These are phyloP conservation scores for Paecilomyces sp. DNA, from an alignment of 2,329 filamentous ascomycete species.

Conservation along the genomic window DNA sequence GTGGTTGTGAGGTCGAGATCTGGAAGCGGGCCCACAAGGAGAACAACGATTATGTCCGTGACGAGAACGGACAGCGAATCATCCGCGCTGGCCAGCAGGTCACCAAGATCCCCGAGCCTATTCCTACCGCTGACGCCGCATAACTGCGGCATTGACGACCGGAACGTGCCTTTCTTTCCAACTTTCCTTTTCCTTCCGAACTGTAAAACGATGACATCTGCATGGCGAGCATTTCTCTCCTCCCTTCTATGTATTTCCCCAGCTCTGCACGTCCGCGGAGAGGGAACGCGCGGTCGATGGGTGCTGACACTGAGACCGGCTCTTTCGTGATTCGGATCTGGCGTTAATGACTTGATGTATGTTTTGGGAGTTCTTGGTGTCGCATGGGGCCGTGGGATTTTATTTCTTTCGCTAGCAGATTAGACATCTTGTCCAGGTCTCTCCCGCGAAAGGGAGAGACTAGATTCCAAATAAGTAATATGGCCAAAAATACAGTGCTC, in stretches of 20 bases:
- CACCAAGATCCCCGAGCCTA: conserved; percentile 73
- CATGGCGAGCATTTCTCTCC: not conserved
- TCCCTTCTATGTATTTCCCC: not conserved
- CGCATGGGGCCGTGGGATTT: not conserved
- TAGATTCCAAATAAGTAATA: not conserved
- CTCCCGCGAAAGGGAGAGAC: not conserved
- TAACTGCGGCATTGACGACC: conserved; percentile 29
- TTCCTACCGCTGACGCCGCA: conserved; percentile 77
- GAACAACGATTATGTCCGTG: conserved; percentile 76
- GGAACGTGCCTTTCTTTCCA: conserved; percentile 3
- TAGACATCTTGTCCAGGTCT: not conserved
- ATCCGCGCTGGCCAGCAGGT: conserved; percentile 79
- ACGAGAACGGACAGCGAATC: conserved; percentile 72
- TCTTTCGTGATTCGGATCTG: not conserved
- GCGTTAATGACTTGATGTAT: not conserved
- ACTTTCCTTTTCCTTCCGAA: conserved; percentile 14
- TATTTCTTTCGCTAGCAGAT: not conserved
- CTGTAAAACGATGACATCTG: conserved; percentile 4
- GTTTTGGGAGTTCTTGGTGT: not conserved
- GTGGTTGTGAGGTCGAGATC: conserved; percentile 84
- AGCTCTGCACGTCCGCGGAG: not conserved
- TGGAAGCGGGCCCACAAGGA: conserved; percentile 83
- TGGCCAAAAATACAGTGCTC: not conserved
- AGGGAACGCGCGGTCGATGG: not conserved
- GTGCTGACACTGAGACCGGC: not conserved